Base-by-base conservation (phyloP, 2,329 filamentous ascomycete species). In the Colletotrichum caudatum region DNA sequence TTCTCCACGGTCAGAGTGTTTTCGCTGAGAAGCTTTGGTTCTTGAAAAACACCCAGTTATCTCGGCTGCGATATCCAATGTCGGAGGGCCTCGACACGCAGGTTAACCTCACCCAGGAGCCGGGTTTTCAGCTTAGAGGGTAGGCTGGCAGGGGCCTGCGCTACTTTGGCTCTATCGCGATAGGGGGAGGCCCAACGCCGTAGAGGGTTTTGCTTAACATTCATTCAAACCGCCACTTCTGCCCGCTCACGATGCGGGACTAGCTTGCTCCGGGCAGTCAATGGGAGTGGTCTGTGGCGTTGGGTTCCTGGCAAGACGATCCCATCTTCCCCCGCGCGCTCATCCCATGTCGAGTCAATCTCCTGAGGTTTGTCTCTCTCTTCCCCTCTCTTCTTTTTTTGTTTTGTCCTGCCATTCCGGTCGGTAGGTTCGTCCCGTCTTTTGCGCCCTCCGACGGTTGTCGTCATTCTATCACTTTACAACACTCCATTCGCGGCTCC, bases 151-250 rank as follows among this genome's bases (percentile, higher is more conserved):
- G 51, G 35, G 53, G 56, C 26, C 26, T 20, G 59, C 29, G 39
- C 64, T 50, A 53, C 50, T 54, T 50, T 51, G 57, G 57, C 68
- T 64, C 69, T 37, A 71, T 71, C 44, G 16, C 35, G 58, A 59
- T 41, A 63, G 54, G 69, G 64, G 14, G 14, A 5, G 64, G 64
- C 44, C 14, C 37, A 53, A 50, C 41, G 57, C 44, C 41, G 20
- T 23, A 51, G 29, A 51, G 20, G 48, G 37, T 68, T 37, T n/a
- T 68, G 65, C 63, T 71, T 50, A 46, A 50, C 58, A 41, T 39
- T n/a, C 58, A 41, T 39, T n/a, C 64, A 64, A 65, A 61, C 64
- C 58, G 39, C 51, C 53, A 48, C 37, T 51, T 37, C 41, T 64
- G 26, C 51, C 35, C 33, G 7, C 35, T 26, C 54, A 26, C 46